Percentiles rank a stretch among this genome's conserved stretches.
Conservation (phyloP, 768 basidiomycete species). For the Saitozyma podzolica region DNA sequence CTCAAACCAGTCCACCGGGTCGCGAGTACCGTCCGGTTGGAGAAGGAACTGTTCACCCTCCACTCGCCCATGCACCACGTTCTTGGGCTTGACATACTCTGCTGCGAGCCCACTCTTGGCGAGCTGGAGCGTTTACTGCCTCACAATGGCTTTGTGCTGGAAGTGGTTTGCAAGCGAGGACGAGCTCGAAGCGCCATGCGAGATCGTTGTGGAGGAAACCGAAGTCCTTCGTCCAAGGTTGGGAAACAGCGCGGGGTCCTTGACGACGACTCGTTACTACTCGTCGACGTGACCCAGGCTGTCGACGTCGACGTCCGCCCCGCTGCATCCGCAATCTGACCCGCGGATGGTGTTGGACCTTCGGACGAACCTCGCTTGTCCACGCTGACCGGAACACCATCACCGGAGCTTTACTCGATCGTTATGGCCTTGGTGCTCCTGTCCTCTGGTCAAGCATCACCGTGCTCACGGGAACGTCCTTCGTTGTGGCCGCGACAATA, state of each 20-base stretch:
- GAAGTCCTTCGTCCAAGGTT: slow-evolving; percentile 19
- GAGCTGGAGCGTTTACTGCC: slow-evolving; percentile 76
- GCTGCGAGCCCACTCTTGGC: slow-evolving; percentile 93
- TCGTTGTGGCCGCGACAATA: too few species aligned
- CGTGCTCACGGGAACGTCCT: too few species aligned
- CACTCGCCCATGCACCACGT: slow-evolving; percentile 85
- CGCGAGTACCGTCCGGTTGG: slow-evolving; percentile 77
- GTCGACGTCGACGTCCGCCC: slow-evolving; percentile 15
- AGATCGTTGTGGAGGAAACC: slow-evolving; percentile 1
- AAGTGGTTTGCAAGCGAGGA: slow-evolving; percentile 39
- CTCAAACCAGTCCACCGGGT: slow-evolving; percentile 95
- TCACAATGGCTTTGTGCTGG: slow-evolving; percentile 58
- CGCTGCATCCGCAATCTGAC: not conserved
- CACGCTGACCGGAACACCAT: not conserved
- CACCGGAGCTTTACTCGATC: too few species aligned
- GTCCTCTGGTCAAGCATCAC: too few species aligned
- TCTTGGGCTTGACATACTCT: slow-evolving; percentile 88
- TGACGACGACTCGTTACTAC: slow-evolving; percentile 5
- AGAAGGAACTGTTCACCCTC: slow-evolving; percentile 97
- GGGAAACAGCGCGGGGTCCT: slow-evolving; percentile 28
- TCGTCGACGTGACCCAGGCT: not conserved
- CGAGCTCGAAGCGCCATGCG: slow-evolving; percentile 4
- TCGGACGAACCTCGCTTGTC: not conserved
- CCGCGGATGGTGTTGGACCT: slow-evolving; percentile 1
- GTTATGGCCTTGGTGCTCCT: too few species aligned